Base-by-base conservation (phyloP, 805 yeast genomes). In the Tetrapisispora iriomotensis region DNA sequence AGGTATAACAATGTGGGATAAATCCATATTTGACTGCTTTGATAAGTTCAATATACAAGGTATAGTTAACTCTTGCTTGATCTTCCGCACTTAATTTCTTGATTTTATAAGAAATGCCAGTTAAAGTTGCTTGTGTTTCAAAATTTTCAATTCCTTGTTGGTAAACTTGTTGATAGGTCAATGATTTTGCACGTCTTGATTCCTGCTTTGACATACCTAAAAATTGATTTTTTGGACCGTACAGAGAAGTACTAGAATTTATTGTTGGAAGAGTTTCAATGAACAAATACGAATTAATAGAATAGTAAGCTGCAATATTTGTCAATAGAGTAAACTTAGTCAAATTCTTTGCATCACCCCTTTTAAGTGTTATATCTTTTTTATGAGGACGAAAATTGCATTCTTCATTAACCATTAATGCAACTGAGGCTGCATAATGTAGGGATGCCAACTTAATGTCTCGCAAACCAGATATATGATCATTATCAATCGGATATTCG, bases 221-320 rank as follows among this genome's bases (percentile, higher is more conserved):
- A 23, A 21, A 33, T 17, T 33, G 36, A 33, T 33, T 33, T 15
- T 22, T 33, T 15, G 22, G 36, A 19, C 15, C 18, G 13, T 13
- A 33, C 3, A 28, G 12, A 4, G 36, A 15, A 13, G 22, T 33
- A 3, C 19, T n/a, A 8, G 36, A 15, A 10, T 27, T 23, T 4
- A 33, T 20, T 23, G 15, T 5, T 8, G 36, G 36, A 7, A 33
- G 22, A 33, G 36, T 33, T 13, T 33, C 36, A 23, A 33, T 22
- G n/a, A 33, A 33, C 17, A 33, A 33, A 13, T 21, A 33, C 3
- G 36, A 21, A 17, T 33, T 33, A 7, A 18, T 28, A 23, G 29
- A 27, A 15, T 33, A 33, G 20, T 33, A 33, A 17, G 36, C 28
- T 23, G 28, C 27, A n/a, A 33, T 22, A 33, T 33, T 33, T n/a